phyloP scores from a whole-genome alignment of 176 grass and related monocot genomes.

The Microstegium vimineum region DNA sequence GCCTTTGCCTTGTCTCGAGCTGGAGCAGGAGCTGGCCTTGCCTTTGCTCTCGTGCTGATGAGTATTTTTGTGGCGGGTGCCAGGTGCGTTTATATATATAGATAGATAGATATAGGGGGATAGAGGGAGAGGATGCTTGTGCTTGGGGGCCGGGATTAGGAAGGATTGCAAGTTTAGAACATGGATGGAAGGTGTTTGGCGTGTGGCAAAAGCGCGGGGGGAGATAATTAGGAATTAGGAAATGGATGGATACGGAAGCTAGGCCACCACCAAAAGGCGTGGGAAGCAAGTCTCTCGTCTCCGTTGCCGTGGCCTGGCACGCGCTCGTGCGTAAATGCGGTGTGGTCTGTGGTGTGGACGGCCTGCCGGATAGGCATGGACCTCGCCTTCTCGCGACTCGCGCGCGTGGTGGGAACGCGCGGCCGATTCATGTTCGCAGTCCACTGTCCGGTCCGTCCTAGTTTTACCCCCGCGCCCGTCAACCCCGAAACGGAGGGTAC shows the following conservation, averaged over 20 bases:
- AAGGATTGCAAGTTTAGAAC: conserved; percentile 28
- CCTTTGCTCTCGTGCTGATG: not conserved
- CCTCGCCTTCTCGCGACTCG: not conserved
- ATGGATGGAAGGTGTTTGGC: conserved; percentile 13
- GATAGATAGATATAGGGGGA: too few relatives aligned
- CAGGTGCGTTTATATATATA: conserved; percentile 16
- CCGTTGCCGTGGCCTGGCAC: not conserved
- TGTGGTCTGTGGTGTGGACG: not conserved
- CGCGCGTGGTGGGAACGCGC: not conserved
- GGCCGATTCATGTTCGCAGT: too few relatives aligned
- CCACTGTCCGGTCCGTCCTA: too few relatives aligned
- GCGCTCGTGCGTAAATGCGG: conserved; percentile 2
- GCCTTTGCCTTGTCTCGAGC: not conserved
- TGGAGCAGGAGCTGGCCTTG: not conserved
- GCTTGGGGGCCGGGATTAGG: not conserved
- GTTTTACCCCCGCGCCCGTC: not conserved
- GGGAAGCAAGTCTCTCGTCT: conserved; percentile 12
- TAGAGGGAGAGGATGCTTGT: not conserved
- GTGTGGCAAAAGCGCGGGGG: conserved; percentile 19
- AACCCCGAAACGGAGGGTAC: not conserved
- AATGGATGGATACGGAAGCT: not conserved
- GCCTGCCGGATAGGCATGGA: not conserved
- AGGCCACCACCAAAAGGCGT: not conserved
- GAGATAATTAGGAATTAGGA: not conserved
- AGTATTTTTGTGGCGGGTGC: not conserved